Conservation (phyloP, 345 rosid genomes). For the Acer saccharum region DNA sequence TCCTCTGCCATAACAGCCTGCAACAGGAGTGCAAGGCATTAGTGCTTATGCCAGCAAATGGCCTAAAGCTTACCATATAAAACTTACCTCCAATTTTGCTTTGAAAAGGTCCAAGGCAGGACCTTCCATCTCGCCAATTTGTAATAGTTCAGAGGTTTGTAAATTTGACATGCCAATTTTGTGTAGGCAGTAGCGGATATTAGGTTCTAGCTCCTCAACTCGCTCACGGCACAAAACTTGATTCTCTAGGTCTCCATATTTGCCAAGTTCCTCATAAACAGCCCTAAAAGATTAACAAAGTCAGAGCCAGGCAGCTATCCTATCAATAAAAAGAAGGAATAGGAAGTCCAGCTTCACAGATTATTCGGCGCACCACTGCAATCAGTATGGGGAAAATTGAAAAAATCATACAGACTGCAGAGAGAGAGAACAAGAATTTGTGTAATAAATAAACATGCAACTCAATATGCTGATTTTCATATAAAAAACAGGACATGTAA, state of each 20-base stretch:
- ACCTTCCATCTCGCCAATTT: conserved; percentile 98
- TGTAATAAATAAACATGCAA: background rate
- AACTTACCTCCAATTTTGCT: conserved; percentile 84
- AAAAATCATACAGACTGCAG: conserved; percentile 5
- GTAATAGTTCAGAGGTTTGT: conserved; percentile 82
- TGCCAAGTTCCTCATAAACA: conserved; percentile 96
- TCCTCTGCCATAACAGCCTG: conserved; percentile 99
- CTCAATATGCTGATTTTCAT: background rate
- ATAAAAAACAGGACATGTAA: background rate
- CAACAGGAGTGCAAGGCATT: conserved; percentile 17
- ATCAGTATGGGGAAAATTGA: background rate
- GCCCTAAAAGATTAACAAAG: conserved; percentile 52
- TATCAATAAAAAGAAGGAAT: background rate
- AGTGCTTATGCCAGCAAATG: conserved; percentile 10
- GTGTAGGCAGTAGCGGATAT: conserved; percentile 87
- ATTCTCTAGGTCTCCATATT: conserved; percentile 96
- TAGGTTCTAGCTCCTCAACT: conserved; percentile 97
- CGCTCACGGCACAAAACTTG: conserved; percentile 94
- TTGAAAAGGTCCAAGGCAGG: conserved; percentile 96
- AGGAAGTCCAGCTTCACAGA: background rate
- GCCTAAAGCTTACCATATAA: background rate
- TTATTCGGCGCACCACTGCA: background rate
- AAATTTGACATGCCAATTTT: conserved; percentile 93
- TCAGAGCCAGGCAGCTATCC: background rate
- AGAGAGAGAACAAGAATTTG: background rate